A percentile compares a stretch with the other conserved stretches of the same genome.
phyloP scores from a whole-genome alignment of 148 eudicot genomes.

The Polygonum maritimum region DNA sequence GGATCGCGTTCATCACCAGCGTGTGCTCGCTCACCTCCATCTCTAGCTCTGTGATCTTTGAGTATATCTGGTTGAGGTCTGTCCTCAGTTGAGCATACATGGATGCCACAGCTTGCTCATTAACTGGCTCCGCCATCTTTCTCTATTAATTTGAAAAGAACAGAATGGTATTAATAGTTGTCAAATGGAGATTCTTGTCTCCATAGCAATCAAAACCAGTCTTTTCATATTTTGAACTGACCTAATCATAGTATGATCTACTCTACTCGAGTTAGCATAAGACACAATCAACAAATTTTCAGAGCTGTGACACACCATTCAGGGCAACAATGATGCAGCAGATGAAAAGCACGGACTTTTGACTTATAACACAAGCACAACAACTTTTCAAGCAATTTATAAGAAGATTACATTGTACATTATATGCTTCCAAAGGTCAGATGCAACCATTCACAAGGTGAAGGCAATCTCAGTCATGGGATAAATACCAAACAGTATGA shows the following conservation, averaged over 20 bases:
- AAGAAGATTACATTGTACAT: not conserved
- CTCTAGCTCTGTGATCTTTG: conserved; percentile 89
- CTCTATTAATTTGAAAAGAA: conserved; percentile 8
- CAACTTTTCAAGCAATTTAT: not conserved
- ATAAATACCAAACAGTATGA: not conserved
- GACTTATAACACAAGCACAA: no score
- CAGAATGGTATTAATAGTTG: not conserved
- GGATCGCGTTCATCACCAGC: conserved; percentile 72
- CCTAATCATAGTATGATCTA: not conserved
- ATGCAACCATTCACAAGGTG: not conserved
- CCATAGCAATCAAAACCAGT: not conserved
- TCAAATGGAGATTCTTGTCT: not conserved
- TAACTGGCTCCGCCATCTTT: conserved; percentile 53
- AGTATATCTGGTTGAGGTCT: conserved; percentile 74
- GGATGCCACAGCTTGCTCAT: conserved; percentile 87
- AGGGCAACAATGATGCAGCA: not conserved
- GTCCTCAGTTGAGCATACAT: conserved; percentile 61
- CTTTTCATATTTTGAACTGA: not conserved
- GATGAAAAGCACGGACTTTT: no score
- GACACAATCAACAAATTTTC: not conserved
- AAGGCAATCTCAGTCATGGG: not conserved
- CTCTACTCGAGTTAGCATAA: not conserved
- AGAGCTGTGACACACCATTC: not conserved
- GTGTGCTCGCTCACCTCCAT: conserved; percentile 93
- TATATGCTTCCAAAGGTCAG: not conserved